Conservation (phyloP, 441 rosid species). For the Bruguiera hainesii region DNA sequence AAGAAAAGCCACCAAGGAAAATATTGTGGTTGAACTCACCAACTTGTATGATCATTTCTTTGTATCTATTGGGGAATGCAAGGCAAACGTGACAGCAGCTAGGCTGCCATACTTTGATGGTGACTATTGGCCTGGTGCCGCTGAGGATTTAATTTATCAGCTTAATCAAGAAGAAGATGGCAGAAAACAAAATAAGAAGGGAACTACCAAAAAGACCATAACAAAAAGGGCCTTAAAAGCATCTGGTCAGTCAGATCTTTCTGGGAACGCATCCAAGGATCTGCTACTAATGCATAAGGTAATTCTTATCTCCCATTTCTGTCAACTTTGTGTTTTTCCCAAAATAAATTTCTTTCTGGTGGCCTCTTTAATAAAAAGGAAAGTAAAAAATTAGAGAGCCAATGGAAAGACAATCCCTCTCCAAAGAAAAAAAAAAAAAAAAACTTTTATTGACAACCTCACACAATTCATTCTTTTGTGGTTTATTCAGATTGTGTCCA, state of each 20-base stretch:
- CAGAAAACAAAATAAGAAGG: conserved; percentile 88
- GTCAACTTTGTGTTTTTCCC: conserved; percentile 7
- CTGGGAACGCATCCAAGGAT: conserved; percentile 97
- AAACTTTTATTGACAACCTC: too few species aligned
- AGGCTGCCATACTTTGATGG: conserved; percentile 99
- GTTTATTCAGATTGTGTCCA: too few species aligned
- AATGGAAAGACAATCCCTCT: background rate
- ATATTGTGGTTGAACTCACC: conserved; percentile 83
- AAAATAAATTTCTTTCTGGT: background rate
- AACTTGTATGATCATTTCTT: conserved; percentile 96
- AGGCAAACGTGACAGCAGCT: conserved; percentile 93
- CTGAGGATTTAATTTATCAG: conserved; percentile 94
- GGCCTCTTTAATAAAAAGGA: too few species aligned
- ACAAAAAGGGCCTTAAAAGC: conserved; percentile 98
- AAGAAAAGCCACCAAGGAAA: conserved; percentile 84
- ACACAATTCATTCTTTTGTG: too few species aligned
- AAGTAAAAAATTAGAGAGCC: too few species aligned
- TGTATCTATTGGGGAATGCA: conserved; percentile 75
- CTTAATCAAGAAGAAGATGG: conserved; percentile 97
- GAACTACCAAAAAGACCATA: conserved; percentile 73
- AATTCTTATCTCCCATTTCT: conserved; percentile 26
- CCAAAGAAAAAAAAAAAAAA: background rate
- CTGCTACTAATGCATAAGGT: conserved; percentile 95
- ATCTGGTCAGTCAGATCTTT: conserved; percentile 95
- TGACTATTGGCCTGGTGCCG: conserved; percentile 99